Conservation (phyloP, 2,329 filamentous ascomycete species). For the Pseudocercospora fijiensis region DNA sequence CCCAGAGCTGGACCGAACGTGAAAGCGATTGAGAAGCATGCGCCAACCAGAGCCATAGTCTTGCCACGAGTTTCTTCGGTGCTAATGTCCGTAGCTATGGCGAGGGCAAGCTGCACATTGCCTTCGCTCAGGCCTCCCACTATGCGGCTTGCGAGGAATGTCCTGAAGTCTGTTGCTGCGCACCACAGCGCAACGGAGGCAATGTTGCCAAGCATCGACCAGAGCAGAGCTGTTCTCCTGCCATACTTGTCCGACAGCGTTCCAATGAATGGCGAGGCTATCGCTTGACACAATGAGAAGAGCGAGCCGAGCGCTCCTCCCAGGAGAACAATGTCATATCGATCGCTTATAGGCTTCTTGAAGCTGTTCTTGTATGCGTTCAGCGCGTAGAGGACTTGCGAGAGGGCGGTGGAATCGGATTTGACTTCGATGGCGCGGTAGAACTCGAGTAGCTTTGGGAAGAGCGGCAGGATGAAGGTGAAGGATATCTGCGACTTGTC, state of each 20-base stretch:
- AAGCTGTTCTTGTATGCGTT: constrained; percentile 96
- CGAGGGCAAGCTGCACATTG: constrained; percentile 92
- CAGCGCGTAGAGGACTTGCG: constrained; percentile 74
- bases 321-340: constrained; percentile 94
- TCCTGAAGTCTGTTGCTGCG: constrained; percentile 87
- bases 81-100: constrained; percentile 94
- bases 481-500: constrained; percentile 73
- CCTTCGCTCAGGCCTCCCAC: constrained; percentile 94
- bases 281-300: constrained; percentile 87
- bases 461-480: constrained; percentile 95
- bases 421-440: constrained; percentile 78
- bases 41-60: constrained; percentile 94
- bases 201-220: constrained; percentile 91
- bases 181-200: constrained; percentile 93
- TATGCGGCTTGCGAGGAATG: constrained; percentile 88
- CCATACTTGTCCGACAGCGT: constrained; percentile 84
- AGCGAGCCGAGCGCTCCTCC: constrained; percentile 91
- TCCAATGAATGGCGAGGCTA: constrained; percentile 90
- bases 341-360: constrained; percentile 85
- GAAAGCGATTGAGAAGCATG: constrained; percentile 95
- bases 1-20: constrained; percentile 93
- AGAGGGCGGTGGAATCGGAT: constrained; percentile 65
- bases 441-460: constrained; percentile 92
- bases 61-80: constrained; percentile 79
- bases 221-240: constrained; percentile 79